Evolutionary conservation across 768 basidiomycete species (phyloP), one percentile per base, ranked within the genome.

Genomic region (Rhizopogon roseolus): DNA sequence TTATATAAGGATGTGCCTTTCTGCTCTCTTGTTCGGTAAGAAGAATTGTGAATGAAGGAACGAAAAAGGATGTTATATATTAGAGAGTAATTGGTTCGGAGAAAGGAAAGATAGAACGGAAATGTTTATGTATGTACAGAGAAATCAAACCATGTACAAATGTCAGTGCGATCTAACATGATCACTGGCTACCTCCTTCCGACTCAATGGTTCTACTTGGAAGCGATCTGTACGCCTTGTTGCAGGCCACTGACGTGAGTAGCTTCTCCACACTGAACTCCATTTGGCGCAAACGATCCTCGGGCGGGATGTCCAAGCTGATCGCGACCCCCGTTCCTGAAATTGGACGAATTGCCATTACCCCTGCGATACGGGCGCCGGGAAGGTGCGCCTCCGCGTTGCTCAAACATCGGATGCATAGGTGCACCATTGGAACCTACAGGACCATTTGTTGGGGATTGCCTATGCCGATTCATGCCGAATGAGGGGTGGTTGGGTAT

Each of bases 361-460:
- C 66, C 66, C 48, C 68, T 67, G 22, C 68, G 66, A 52, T 61
- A 64, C 27, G 70, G 68, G 32, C 66, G 64, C 28, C 66, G 68
- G 43, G 68, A 60, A 27, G 66, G 68, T 8, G 58, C 40, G 19
- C 60, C 22, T 22, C 22, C 55, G 41, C 63, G 69, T 48, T 69
- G 65, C 53, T 17, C 61, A 62, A 43, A 59, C 57, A 39, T 52
- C 39, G 5, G 62, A 49, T 14, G 59, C 50, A 46, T 62, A 45
- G 22, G 58, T 32, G 41, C 29, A 13, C 32, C 54, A 53, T 38
- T 55, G 59, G 39, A 57, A 59, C 42, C 65, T 48, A 38, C 58
- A 55, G 9, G 49, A 9, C 22, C 50, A 53, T 44, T 65, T 57
- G 7, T 44, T 29, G 39, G 60, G 58, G n/a, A 56, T 56, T 25